Evolutionary conservation across 805 yeast species (phyloP).

Genomic region (Wickerhamomyces chambardii): DNA sequence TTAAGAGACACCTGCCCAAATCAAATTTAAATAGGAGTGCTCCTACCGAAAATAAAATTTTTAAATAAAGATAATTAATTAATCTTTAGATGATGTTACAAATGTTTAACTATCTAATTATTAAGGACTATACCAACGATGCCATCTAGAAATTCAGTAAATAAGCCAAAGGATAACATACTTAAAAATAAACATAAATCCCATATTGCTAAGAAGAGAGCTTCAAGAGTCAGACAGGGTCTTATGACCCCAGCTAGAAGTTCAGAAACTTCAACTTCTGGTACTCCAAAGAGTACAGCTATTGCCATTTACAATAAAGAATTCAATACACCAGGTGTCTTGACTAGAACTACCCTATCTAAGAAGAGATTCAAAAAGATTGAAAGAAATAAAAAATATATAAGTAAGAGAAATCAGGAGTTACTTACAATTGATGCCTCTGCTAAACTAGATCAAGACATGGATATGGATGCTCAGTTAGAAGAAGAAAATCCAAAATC

Average conservation of each 20-base stretch:
- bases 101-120: no score
- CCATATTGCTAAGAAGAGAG: conserved; percentile 44
- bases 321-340: conserved; percentile 6
- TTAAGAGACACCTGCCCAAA: no score
- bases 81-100: no score
- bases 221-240: conserved; percentile 37
- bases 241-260: conserved; percentile 37
- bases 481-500: conserved; percentile 11
- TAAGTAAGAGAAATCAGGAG: conserved; percentile 41
- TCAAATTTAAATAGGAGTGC: no score
- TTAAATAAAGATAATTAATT: no score
- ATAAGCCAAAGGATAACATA: conserved; percentile 63
- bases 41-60: no score
- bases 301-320: conserved; percentile 29
- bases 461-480: conserved; percentile 38
- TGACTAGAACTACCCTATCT: conserved; percentile 56
- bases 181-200: conserved; percentile 40
- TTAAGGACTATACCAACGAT: conserved; percentile 21
- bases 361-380: conserved; percentile 73
- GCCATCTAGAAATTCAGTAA: conserved; percentile 80
- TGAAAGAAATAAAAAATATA: conserved; percentile 70
- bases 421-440: conserved; percentile 38
- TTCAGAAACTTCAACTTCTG: conserved; percentile 30
- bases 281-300: conserved; percentile 30
- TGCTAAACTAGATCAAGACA: conserved; percentile 35